A percentile compares a stretch with the other conserved stretches of the same genome.
Conservation (phyloP, 1,284 basidiomycete species). For the Sporisorium sorghi region DNA sequence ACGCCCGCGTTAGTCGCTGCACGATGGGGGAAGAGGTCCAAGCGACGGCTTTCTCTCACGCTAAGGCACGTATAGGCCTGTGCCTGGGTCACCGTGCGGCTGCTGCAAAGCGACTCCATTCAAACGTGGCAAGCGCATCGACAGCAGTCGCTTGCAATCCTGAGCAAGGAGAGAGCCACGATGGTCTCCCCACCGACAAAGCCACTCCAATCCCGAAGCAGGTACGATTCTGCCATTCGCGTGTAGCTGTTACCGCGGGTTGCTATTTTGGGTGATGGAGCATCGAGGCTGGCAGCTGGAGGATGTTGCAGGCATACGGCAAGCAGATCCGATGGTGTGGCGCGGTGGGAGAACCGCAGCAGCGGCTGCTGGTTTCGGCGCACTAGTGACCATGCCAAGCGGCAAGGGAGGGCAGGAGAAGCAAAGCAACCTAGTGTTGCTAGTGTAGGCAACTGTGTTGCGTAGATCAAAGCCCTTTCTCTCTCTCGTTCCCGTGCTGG, state of each 20-base stretch:
- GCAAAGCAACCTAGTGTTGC: neutral
- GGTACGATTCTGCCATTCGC: no score
- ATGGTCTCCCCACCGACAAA: neutral
- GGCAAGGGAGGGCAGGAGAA: conserved; percentile 16
- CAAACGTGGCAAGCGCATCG: neutral
- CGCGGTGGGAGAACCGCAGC: neutral
- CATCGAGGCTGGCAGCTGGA: neutral
- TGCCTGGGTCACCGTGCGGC: conserved; percentile 7
- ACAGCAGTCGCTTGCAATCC: conserved; percentile 7
- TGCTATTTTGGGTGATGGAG: neutral
- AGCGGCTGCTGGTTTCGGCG: conserved; percentile 1
- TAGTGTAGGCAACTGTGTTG: no score
- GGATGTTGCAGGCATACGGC: neutral
- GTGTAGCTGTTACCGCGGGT: no score
- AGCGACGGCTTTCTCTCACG: conserved; percentile 1
- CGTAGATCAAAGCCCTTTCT: no score
- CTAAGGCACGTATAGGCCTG: neutral
- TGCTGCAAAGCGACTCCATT: neutral
- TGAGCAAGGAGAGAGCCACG: conserved; percentile 13
- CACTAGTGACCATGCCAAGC: conserved; percentile 27
- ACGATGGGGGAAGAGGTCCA: neutral
- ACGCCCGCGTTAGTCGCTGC: neutral
- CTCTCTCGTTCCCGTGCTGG: conserved; percentile 9
- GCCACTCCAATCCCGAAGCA: neutral
- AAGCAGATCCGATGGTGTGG: neutral